These are phyloP conservation scores for Calonectria honghensis DNA, from an alignment of 2,329 filamentous ascomycete species.

Conservation along the genomic window DNA sequence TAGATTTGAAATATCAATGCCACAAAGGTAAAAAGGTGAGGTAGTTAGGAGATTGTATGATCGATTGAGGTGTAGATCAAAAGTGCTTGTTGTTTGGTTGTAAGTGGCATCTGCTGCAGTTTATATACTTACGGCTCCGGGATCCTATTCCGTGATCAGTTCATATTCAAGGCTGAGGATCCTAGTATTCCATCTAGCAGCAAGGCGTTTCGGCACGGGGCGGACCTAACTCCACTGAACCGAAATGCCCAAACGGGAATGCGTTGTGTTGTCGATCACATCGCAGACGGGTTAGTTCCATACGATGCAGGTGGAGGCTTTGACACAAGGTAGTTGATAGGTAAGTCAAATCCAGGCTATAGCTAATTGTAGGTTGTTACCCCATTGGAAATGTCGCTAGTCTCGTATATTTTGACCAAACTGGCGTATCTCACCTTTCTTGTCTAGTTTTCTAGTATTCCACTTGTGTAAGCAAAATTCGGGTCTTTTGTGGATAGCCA, in stretches of 20 bases:
- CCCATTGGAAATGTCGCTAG: background rate
- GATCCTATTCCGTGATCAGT: background rate
- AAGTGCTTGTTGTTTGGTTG: background rate
- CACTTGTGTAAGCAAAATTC: background rate
- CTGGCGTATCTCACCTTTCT: background rate
- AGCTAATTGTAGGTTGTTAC: background rate
- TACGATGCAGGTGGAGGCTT: background rate
- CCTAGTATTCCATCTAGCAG: background rate
- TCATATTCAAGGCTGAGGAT: background rate
- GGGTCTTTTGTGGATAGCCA: background rate
- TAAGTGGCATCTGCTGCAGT: background rate
- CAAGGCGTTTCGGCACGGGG: background rate
- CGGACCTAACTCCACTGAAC: background rate
- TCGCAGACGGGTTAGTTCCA: background rate
- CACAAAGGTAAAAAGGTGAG: background rate
- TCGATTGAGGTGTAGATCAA: background rate
- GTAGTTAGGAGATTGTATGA: background rate
- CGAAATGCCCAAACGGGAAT: background rate
- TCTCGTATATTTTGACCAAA: slow-evolving; percentile 7
- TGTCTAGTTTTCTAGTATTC: background rate
- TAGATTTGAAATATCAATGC: background rate
- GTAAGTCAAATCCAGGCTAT: background rate
- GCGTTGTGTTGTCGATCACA: background rate
- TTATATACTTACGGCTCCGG: background rate
- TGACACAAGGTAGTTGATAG: background rate